A percentile compares a stretch with the other conserved stretches of the same genome.
Evolutionary conservation across 495 filamentous ascomycete species (phyloP).

Genomic region (Penicillium longicatenatum): DNA sequence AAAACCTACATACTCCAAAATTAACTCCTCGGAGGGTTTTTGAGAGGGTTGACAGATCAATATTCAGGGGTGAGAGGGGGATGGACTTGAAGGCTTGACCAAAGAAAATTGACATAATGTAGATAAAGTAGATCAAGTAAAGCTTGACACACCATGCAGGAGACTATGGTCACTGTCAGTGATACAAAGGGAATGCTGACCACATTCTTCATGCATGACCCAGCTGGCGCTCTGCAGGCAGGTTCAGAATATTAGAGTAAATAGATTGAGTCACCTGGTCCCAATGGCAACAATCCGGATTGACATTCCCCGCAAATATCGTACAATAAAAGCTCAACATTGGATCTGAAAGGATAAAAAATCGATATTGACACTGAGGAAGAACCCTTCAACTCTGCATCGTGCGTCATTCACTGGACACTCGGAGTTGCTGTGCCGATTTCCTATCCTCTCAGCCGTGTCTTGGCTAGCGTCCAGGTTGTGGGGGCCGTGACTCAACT

Average conservation of each 20-base stretch:
- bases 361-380: too few relatives aligned
- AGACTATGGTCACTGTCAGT: neutral
- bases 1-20: neutral
- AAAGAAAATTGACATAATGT: neutral
- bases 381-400: too few relatives aligned
- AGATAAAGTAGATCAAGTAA: neutral
- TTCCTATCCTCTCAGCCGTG: conserved; percentile 6
- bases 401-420: neutral
- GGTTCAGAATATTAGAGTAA: too few relatives aligned
- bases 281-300: too few relatives aligned
- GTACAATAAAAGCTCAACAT: too few relatives aligned
- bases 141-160: neutral
- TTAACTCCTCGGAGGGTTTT: neutral
- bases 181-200: neutral
- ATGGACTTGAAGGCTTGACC: neutral
- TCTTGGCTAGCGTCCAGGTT: neutral
- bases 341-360: too few relatives aligned
- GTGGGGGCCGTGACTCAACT: conserved; percentile 9
- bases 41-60: neutral
- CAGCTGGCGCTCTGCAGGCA: neutral
- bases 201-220: neutral
- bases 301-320: too few relatives aligned
- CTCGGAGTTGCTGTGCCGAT: conserved; percentile 1
- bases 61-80: neutral
- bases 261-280: too few relatives aligned